Percentiles rank a stretch among this genome's conserved stretches.
Conservation (phyloP, 345 rosid genomes). For the Eucalyptus guilfoylei region DNA sequence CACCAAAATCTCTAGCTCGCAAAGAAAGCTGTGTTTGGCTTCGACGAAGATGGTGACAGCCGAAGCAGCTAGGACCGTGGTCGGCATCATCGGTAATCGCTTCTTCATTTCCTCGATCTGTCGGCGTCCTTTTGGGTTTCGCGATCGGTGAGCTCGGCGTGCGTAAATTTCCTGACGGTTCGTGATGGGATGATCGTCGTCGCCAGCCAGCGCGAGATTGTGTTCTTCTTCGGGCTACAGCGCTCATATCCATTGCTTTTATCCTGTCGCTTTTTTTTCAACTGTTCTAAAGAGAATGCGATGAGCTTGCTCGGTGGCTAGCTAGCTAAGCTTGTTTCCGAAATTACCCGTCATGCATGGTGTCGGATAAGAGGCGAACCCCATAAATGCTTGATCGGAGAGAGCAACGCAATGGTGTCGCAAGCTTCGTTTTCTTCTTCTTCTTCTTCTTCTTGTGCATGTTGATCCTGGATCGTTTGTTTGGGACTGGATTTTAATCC, state of each 20-base stretch:
- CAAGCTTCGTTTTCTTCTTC: neutral
- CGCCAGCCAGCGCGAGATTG: neutral
- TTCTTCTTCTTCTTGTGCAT: neutral
- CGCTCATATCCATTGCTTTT: neutral
- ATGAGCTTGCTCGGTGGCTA: neutral
- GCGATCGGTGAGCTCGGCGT: neutral
- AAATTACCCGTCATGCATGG: neutral
- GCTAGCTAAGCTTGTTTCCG: neutral
- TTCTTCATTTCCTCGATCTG: neutral
- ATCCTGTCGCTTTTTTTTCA: neutral
- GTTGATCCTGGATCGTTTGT: neutral
- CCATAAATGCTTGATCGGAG: neutral
- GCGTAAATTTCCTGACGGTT: neutral
- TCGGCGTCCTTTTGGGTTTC: neutral
- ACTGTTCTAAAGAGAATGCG: neutral
- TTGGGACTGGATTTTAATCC: neutral
- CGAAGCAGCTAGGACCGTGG: neutral
- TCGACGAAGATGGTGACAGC: neutral
- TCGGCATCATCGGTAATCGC: slow-evolving; percentile 1
- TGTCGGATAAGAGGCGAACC: neutral
- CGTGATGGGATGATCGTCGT: neutral
- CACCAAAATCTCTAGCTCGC: neutral
- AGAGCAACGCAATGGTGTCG: neutral
- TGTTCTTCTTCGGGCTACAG: neutral
- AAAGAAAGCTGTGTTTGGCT: neutral